These are phyloP conservation scores for Ophiostoma sp. DNA, from an alignment of 2,329 filamentous ascomycete genomes.

Conservation along the genomic window DNA sequence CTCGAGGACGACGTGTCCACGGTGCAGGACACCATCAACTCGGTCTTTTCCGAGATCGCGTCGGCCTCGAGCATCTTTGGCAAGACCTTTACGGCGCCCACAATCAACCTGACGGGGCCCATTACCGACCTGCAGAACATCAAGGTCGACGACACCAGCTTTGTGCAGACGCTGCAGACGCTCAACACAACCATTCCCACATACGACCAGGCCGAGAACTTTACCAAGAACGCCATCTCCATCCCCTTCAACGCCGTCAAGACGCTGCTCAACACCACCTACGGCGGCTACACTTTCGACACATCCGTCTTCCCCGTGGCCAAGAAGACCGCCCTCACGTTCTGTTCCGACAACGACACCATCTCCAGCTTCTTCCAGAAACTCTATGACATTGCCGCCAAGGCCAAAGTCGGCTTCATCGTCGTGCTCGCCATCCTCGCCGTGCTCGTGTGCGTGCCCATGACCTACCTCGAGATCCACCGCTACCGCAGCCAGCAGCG, in stretches of 20 bases:
- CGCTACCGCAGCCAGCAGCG: constrained; percentile 69
- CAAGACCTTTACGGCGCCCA: constrained; percentile 34
- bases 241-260: constrained; percentile 79
- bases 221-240: constrained; percentile 68
- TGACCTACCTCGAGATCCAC: constrained; percentile 75
- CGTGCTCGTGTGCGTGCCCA: constrained; percentile 55
- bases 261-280: constrained; percentile 61
- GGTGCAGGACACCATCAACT: constrained; percentile 48
- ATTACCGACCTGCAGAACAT: constrained; percentile 65
- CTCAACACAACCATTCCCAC: constrained; percentile 76
- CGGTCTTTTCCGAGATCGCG: constrained; percentile 50
- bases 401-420: constrained; percentile 69
- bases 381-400: constrained; percentile 60
- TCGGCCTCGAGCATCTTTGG: constrained; percentile 47
- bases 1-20: constrained; percentile 50
- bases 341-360: constrained; percentile 80
- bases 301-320: constrained; percentile 74
- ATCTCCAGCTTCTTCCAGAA: constrained; percentile 79
- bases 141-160: constrained; percentile 58
- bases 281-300: constrained; percentile 73
- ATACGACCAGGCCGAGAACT: constrained; percentile 77
- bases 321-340: constrained; percentile 72
- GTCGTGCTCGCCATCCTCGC: constrained; percentile 58
- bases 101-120: constrained; percentile 59
- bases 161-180: constrained; percentile 63